Conservation (phyloP, 495 filamentous ascomycete genomes). For the Annulohypoxylon bovei region DNA sequence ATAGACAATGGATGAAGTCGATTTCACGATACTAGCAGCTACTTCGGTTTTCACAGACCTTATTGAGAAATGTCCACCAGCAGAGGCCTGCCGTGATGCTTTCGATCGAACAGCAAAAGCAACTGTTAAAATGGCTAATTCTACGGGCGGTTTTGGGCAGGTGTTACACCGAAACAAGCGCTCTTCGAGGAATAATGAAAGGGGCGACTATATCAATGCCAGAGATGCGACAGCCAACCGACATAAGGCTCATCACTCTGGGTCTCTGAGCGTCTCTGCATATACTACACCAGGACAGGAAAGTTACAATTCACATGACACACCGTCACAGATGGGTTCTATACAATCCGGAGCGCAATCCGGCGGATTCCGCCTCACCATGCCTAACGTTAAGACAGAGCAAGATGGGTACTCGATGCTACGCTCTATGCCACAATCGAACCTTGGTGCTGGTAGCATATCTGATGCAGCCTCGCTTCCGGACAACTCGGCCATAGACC, state of each 20-base stretch:
- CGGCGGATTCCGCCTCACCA: constrained; percentile 44
- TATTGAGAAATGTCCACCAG: constrained; percentile 62
- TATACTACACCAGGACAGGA: constrained; percentile 39
- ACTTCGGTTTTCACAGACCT: constrained; percentile 69
- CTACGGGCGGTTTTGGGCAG: constrained; percentile 80
- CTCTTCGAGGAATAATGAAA: constrained; percentile 40
- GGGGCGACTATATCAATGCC: constrained; percentile 48
- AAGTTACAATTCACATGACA: constrained; percentile 38
- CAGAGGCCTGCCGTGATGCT: constrained; percentile 86
- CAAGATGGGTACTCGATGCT: constrained; percentile 50
- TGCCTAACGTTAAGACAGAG: constrained; percentile 52
- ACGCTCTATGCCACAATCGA: constrained; percentile 48
- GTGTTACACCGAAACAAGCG: constrained; percentile 41
- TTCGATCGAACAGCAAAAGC: constrained; percentile 96
- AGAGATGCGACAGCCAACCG: constrained; percentile 49
- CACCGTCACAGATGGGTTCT: constrained; percentile 38
- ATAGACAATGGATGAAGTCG: constrained; percentile 91
- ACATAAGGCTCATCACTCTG: constrained; percentile 37
- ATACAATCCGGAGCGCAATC: constrained; percentile 40
- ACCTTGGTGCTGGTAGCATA: constrained; percentile 48
- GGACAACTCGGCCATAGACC: constrained; percentile 58
- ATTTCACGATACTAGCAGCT: constrained; percentile 94
- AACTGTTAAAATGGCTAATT: constrained; percentile 89
- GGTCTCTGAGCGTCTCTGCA: constrained; percentile 36
- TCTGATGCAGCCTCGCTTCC: constrained; percentile 44